Percentiles rank a stretch among this genome's conserved stretches.
phyloP scores from a whole-genome alignment of 306 rosid species.

The Citrullus colocynthis region DNA sequence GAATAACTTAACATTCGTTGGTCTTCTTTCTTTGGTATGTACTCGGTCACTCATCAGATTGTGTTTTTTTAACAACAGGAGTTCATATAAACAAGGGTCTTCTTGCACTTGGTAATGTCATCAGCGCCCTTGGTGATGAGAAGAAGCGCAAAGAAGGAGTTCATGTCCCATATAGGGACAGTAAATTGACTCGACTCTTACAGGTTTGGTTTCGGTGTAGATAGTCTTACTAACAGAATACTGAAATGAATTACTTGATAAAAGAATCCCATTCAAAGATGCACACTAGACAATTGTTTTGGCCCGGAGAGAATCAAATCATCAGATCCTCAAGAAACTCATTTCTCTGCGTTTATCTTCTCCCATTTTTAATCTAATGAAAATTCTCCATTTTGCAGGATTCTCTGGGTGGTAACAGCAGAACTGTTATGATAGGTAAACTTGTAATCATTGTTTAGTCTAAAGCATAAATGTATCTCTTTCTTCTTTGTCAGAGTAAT shows the following conservation, averaged over 20 bases:
- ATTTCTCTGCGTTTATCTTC: background rate
- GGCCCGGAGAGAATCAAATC: background rate
- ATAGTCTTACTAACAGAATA: constrained; percentile 1
- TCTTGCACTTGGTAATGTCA: constrained; percentile 98
- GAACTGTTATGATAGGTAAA: constrained; percentile 96
- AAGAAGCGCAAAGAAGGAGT: constrained; percentile 93
- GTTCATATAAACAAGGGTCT: constrained; percentile 97
- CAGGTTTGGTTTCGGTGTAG: constrained; percentile 48
- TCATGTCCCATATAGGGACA: constrained; percentile 97
- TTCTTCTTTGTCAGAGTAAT: background rate
- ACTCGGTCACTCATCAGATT: constrained; percentile 9
- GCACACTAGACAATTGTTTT: background rate
- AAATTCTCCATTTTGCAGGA: constrained; percentile 51
- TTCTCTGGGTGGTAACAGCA: constrained; percentile 98
- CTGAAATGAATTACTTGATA: background rate
- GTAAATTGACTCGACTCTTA: constrained; percentile 95
- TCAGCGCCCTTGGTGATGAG: constrained; percentile 99
- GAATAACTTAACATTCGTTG: constrained; percentile 5
- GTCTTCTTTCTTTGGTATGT: background rate
- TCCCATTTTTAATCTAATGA: background rate
- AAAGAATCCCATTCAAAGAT: background rate
- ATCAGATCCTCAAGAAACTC: background rate
- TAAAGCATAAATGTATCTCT: background rate
- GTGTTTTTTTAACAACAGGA: constrained; percentile 40
- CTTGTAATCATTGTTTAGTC: background rate